Conservation (phyloP, 176 grass and related monocot genomes). For the Chrysopogon serrulatus region DNA sequence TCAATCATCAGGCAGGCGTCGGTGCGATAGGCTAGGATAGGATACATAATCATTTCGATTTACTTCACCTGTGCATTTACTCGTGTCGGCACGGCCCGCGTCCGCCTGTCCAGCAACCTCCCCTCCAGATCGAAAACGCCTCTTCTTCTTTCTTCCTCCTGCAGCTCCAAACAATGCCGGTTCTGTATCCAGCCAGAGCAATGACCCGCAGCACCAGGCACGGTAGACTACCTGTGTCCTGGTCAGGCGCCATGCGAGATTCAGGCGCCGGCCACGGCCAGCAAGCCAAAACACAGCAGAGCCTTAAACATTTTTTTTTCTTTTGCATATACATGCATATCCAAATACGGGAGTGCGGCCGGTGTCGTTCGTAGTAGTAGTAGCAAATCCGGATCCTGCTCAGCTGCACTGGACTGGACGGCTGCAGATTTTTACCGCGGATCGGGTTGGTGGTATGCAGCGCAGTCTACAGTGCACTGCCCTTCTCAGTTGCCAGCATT, state of each 20-base stretch:
- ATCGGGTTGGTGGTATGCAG: neutral
- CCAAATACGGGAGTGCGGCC: neutral
- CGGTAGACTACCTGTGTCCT: neutral
- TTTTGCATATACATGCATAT: neutral
- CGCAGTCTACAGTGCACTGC: neutral
- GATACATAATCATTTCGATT: neutral
- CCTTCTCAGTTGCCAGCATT: neutral
- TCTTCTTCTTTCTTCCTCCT: neutral
- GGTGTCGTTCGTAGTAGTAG: neutral
- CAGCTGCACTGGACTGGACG: no score
- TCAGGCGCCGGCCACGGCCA: neutral
- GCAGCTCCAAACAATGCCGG: neutral
- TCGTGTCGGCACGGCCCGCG: neutral
- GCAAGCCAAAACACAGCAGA: neutral
- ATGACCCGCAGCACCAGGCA: no score
- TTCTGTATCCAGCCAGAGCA: neutral
- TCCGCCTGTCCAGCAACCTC: neutral
- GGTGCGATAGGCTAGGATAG: neutral
- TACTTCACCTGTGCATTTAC: neutral
- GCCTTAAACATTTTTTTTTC: neutral
- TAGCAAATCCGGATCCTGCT: neutral
- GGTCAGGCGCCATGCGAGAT: neutral
- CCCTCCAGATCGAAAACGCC: neutral
- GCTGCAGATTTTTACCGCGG: slow-evolving; percentile 10
- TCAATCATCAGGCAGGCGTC: neutral